Evolutionary conservation across 768 basidiomycete genomes (phyloP), one percentile per base, ranked within the genome.

Genomic region (Porphyrellus cyaneotinctus): DNA sequence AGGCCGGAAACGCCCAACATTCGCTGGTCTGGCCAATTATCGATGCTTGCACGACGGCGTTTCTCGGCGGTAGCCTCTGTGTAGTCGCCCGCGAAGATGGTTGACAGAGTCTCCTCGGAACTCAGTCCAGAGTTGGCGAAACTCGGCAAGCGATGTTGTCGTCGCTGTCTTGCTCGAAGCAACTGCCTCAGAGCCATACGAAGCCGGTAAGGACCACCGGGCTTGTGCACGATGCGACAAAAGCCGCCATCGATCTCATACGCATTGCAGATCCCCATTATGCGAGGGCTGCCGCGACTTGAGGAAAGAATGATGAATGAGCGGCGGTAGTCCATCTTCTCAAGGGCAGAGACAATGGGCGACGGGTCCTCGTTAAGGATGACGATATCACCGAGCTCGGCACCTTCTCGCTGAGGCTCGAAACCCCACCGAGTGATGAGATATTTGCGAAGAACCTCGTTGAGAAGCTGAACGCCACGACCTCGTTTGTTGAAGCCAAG

Each of bases 151-250:
- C 64, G 68, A 30, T 66, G 59, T 42, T 61, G 68, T 51, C 54
- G 68, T 33, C 70, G 64, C 24, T 71, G 68, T 37, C 59, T 68
- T 38, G 61, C 60, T 33, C 70, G 68, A 30, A 70, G 60, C 6
- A 70, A 58, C 35, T 70, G 78, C 61, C 84, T 85, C 53, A 95
- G 72, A 22, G 83, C 78, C 6, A 76, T 66, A 24, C 83, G 78
- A 51, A 95, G 76, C 20, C 86, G 81, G 39, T 81, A 80, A 4
- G 94, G 94, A 3, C 93, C 91, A 23, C 84, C 84, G 11, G 94
- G 94, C 66, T 97, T 97, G 78, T 86, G 89, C 13, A 95, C 71
- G 22, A 92, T 75, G n/a, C 89, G 85, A 68, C 89, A 92, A 69
- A 91, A 88, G 24, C 93, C 93, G 10, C 94, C 94, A 12, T 85